Conservation (phyloP, 2,329 filamentous ascomycete genomes). For the Cytospora leucostoma region DNA sequence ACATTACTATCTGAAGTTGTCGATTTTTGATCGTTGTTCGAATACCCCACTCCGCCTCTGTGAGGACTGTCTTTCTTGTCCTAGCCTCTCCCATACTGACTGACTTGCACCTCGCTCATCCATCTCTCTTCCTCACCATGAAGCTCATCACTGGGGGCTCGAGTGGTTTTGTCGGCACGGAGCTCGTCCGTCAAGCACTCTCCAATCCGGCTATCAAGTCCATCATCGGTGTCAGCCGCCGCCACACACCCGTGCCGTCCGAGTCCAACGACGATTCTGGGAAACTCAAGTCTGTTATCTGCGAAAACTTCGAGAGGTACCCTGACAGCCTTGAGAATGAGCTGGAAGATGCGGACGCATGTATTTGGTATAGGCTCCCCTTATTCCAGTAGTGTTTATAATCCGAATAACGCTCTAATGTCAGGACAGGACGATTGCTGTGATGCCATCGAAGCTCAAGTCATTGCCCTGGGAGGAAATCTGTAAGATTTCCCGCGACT, state of each 20-base stretch:
- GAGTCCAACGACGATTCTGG: conserved; percentile 12
- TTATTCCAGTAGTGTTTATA: too few species aligned
- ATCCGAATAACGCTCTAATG: not conserved
- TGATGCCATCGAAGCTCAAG: conserved; percentile 32
- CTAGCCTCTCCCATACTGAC: too few species aligned
- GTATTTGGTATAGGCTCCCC: conserved; percentile 42
- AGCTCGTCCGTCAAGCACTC: conserved; percentile 47
- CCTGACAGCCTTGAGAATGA: conserved; percentile 42
- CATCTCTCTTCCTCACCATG: conserved; percentile 36
- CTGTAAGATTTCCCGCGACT: conserved; percentile 15
- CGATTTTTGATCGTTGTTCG: too few species aligned
- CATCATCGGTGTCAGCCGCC: conserved; percentile 45
- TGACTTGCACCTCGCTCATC: not conserved
- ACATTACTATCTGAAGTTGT: too few species aligned
- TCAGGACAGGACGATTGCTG: conserved; percentile 33
- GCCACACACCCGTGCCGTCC: conserved; percentile 33
- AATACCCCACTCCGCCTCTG: too few species aligned
- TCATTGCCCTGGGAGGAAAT: conserved; percentile 14
- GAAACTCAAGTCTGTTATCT: conserved; percentile 45
- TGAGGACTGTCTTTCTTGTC: too few species aligned
- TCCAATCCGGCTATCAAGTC: conserved; percentile 40
- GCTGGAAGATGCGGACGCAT: conserved; percentile 44
- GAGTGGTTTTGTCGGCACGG: conserved; percentile 45
- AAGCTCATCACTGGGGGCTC: conserved; percentile 47
- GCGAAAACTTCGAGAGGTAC: conserved; percentile 45